These are phyloP conservation scores for Suhomyces kunorum DNA, from an alignment of 1,139 yeast species.

Conservation along the genomic window DNA sequence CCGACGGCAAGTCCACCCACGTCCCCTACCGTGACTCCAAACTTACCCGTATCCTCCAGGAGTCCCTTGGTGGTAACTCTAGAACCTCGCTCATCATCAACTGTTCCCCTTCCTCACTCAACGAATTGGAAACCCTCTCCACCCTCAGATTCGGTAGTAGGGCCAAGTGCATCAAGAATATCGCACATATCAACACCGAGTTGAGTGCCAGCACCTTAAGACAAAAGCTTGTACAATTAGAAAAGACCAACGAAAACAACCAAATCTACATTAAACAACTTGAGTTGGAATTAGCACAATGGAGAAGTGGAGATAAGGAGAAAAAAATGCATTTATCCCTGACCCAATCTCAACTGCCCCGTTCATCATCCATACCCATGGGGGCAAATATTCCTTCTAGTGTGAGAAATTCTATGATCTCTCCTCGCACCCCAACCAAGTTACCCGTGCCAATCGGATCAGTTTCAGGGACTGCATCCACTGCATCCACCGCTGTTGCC, in stretches of 20 bases:
- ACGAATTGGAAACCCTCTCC: conserved; percentile 71
- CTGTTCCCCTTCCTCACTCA: conserved; percentile 67
- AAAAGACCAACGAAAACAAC: conserved; percentile 48
- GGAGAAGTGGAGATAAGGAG: conserved; percentile 20
- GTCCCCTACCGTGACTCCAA: conserved; percentile 84
- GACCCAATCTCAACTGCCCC: conserved; percentile 13
- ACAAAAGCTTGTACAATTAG: conserved; percentile 50
- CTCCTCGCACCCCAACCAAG: conserved; percentile 17
- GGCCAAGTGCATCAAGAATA: conserved; percentile 71
- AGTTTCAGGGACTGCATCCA: conserved; percentile 6
- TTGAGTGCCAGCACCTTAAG: conserved; percentile 59
- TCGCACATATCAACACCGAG: conserved; percentile 69
- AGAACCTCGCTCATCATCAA: conserved; percentile 77
- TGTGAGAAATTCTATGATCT: conserved; percentile 7
- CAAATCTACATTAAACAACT: conserved; percentile 47
- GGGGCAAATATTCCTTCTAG: conserved; percentile 12
- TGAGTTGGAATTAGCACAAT: conserved; percentile 47
- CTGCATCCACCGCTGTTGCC: not conserved
- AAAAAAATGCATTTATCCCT: conserved; percentile 13
- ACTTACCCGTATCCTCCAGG: conserved; percentile 79
- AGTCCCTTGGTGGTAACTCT: conserved; percentile 85
- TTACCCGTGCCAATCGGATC: conserved; percentile 12
- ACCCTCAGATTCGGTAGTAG: conserved; percentile 80
- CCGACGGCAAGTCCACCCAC: conserved; percentile 67
- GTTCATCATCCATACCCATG: conserved; percentile 10